A percentile compares a stretch with the other conserved stretches of the same genome.
phyloP scores from a whole-genome alignment of 2,329 filamentous ascomycete genomes.

The Fusarium pseudonygamai region DNA sequence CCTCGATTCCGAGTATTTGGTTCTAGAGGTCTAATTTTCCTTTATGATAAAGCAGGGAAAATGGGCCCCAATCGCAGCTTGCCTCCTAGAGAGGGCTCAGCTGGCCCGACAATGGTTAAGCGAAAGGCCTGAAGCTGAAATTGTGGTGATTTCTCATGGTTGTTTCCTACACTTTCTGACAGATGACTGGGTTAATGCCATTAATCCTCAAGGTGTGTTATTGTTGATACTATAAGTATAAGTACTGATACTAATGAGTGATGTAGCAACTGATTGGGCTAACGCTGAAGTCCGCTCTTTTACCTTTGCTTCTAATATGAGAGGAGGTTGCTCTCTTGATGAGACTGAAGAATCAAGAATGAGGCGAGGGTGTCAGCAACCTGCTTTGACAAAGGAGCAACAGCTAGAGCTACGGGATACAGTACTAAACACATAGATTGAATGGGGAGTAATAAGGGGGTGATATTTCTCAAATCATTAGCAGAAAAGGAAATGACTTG shows the following conservation, averaged over 20 bases:
- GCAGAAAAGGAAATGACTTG: too few relatives aligned
- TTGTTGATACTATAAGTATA: not conserved
- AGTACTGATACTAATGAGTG: not conserved
- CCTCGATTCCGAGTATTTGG: too few relatives aligned
- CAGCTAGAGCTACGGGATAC: not conserved
- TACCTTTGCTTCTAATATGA: not conserved
- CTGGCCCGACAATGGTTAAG: not conserved
- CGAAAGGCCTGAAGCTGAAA: not conserved
- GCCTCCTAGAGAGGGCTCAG: not conserved
- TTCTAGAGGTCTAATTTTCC: not conserved
- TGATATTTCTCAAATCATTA: not conserved
- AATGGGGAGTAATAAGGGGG: not conserved
- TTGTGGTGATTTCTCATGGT: not conserved
- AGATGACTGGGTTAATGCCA: not conserved
- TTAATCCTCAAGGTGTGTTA: not conserved
- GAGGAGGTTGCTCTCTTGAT: not conserved
- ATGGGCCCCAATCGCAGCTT: not conserved
- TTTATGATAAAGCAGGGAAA: not conserved
- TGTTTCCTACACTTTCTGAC: constrained; percentile 6
- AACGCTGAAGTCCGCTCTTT: not conserved
- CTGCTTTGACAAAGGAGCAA: not conserved
- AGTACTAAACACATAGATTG: not conserved
- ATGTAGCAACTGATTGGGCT: not conserved
- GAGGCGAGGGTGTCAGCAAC: not conserved
- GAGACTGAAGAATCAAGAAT: not conserved